Conservation (phyloP, 192 early-diverging fungal species). For the Linnemannia exigua region DNA sequence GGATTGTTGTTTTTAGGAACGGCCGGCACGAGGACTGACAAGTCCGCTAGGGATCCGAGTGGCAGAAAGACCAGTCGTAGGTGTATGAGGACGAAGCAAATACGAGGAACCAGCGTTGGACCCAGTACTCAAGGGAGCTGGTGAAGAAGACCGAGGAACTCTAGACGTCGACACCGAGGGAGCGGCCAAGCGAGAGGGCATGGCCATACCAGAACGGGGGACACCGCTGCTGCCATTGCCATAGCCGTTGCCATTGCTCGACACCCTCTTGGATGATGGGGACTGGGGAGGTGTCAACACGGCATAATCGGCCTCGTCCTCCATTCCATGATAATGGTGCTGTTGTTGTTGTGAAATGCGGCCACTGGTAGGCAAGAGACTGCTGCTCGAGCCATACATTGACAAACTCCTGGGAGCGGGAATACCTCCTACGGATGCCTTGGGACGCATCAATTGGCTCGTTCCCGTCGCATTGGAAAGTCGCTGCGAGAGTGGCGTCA, state of each 20-base stretch:
- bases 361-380: background rate
- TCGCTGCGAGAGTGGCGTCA: conserved; percentile 20
- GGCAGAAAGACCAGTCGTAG: conserved; percentile 14
- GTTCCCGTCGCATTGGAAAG: conserved; percentile 38
- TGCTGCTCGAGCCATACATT: conserved; percentile 35
- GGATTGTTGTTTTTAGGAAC: conserved; percentile 21
- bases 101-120: conserved; percentile 7
- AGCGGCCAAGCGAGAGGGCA: conserved; percentile 22
- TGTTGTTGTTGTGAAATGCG: conserved; percentile 5
- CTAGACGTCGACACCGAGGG: conserved; percentile 24
- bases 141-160: conserved; percentile 16
- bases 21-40: conserved; percentile 40
- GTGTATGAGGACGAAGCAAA: conserved; percentile 28
- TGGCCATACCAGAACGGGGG: conserved; percentile 19
- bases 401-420: conserved; percentile 20
- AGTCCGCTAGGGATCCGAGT: conserved; percentile 30
- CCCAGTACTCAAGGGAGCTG: conserved; percentile 18
- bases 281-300: conserved; percentile 48
- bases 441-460: conserved; percentile 1
- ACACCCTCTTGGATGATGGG: conserved; percentile 31
- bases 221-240: too few relatives aligned
- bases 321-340: conserved; percentile 1
- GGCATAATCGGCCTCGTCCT: conserved; percentile 20
- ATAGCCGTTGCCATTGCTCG: background rate
- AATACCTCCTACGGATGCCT: background rate